Evolutionary conservation across 1,139 yeast genomes (phyloP).

Genomic region (Yamadazyma dushanensis): DNA sequence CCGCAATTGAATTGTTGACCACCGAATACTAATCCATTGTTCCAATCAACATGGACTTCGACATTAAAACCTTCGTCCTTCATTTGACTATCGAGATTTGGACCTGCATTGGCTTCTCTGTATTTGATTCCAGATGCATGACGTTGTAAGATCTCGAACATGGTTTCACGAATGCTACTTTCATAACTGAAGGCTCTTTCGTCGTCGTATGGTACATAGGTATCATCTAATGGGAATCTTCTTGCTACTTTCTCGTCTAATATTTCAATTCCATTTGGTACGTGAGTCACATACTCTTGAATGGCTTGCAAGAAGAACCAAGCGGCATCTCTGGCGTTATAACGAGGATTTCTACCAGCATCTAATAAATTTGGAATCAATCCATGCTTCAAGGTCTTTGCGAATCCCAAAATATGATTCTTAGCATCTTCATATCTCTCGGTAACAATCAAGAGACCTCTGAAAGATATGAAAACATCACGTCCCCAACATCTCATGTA

Average conservation of each 20-base stretch:
- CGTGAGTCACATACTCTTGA: constrained; percentile 74
- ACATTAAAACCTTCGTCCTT: constrained; percentile 89
- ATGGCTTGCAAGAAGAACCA: constrained; percentile 91
- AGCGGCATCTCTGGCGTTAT: constrained; percentile 94
- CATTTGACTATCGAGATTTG: constrained; percentile 87
- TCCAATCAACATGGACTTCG: constrained; percentile 80
- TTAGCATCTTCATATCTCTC: constrained; percentile 81
- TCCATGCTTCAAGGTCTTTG: constrained; percentile 91
- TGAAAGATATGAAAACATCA: constrained; percentile 83
- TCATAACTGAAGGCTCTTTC: constrained; percentile 73
- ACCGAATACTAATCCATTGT: constrained; percentile 83
- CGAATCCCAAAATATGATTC: constrained; percentile 81
- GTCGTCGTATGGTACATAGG: constrained; percentile 67
- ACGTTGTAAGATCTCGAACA: constrained; percentile 77
- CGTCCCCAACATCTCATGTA: constrained; percentile 99
- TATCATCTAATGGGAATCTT: constrained; percentile 89
- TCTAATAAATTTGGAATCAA: constrained; percentile 90
- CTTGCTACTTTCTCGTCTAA: constrained; percentile 73
- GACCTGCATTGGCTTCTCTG: constrained; percentile 96
- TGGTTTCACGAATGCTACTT: constrained; percentile 68
- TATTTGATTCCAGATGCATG: constrained; percentile 88
- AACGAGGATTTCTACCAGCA: constrained; percentile 91
- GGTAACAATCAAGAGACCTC: constrained; percentile 79
- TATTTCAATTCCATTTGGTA: constrained; percentile 67
- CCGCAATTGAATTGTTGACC: constrained; percentile 95